Percentiles rank a stretch among this genome's conserved stretches.
Evolutionary conservation across 352 stramenopile species (phyloP).

Genomic region (Phytophthora macrochlamydospora): DNA sequence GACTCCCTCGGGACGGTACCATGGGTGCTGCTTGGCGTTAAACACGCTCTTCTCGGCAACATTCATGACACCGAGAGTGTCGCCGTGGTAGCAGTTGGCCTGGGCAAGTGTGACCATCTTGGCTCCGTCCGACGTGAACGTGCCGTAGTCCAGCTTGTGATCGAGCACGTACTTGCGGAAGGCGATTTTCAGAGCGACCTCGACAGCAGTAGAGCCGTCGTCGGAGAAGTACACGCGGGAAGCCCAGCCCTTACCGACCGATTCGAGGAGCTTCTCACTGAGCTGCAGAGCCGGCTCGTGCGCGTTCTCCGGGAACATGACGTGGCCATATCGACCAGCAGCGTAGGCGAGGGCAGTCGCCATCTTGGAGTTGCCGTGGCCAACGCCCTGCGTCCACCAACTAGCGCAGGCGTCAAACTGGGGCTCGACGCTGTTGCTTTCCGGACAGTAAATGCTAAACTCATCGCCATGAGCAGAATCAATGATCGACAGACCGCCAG

Average conservation of each 20-base stretch:
- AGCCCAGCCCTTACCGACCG: conserved; percentile 84
- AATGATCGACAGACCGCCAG: conserved; percentile 81
- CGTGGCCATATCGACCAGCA: conserved; percentile 90
- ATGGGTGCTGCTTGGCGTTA: conserved; percentile 92
- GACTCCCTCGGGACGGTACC: conserved; percentile 86
- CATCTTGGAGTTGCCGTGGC: conserved; percentile 90
- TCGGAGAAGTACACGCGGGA: conserved; percentile 92
- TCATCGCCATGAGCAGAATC: conserved; percentile 91
- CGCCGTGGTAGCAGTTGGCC: conserved; percentile 92
- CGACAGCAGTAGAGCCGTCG: conserved; percentile 90
- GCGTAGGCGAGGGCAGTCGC: conserved; percentile 88
- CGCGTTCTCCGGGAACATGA: conserved; percentile 93
- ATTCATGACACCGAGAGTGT: conserved; percentile 92
- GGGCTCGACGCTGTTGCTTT: conserved; percentile 60
- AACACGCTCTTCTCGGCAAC: conserved; percentile 91
- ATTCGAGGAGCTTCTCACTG: conserved; percentile 75
- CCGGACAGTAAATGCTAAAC: conserved; percentile 63
- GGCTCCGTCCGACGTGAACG: conserved; percentile 38
- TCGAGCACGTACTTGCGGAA: conserved; percentile 87
- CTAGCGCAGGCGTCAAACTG: conserved; percentile 91
- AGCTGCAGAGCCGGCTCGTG: conserved; percentile 87
- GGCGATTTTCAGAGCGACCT: conserved; percentile 93
- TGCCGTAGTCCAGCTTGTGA: conserved; percentile 64
- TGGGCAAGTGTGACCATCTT: conserved; percentile 87
- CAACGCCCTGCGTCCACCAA: conserved; percentile 94